Base-by-base conservation (phyloP, 139 green algal species). In the Coelastrella sp. region DNA sequence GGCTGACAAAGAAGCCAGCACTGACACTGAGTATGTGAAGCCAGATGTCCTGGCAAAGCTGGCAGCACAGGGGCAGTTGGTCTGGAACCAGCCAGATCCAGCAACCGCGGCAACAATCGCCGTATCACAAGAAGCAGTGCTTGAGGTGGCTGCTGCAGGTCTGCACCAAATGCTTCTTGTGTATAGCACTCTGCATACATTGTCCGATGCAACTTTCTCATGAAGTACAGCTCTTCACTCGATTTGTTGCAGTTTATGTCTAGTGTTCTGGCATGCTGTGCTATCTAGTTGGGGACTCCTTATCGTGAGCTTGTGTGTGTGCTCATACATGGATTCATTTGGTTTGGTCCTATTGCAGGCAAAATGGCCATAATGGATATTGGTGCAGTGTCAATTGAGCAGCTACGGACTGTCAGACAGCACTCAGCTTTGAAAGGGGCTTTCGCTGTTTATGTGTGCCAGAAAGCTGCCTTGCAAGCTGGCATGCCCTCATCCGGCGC, bases 11-110 rank as follows among this genome's bases (percentile, higher is more conserved):
- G 59, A 60, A 4, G 40, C 86, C 25, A 63, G 35, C 9, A 21
- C 80, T 48, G 67, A 79, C 11, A 15, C 68, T 13, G 80, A 86
- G 19, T 91, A 89, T 59, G 72, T 92, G 19, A 63, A 80, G 13
- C 9, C 85, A 53, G 91, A 94, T 80, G 85, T 85, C 15, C 62
- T 94, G 38, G 13, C 43, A 6, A 90, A 90, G 53, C 50, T 93
- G 71, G 53, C 35, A 40, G 85, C 81, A 1, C 64, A 81, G 32
- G 81, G 75, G 8, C 71, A 68, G 77, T 32, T 87, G 17, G 85
- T 67, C 40, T 48, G 86, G 41, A 73, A 27, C 38, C 43, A 71
- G n/a, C 32, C 40, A 35, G 81, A 87, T 50, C 45, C 50, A n/a
- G 81, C 40, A 5, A 57, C 35, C 8, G 81, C 69, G 9, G 57